Percentiles rank a stretch among this genome's conserved stretches.
Conservation (phyloP, 768 basidiomycete genomes). For the Phaffia australis region DNA sequence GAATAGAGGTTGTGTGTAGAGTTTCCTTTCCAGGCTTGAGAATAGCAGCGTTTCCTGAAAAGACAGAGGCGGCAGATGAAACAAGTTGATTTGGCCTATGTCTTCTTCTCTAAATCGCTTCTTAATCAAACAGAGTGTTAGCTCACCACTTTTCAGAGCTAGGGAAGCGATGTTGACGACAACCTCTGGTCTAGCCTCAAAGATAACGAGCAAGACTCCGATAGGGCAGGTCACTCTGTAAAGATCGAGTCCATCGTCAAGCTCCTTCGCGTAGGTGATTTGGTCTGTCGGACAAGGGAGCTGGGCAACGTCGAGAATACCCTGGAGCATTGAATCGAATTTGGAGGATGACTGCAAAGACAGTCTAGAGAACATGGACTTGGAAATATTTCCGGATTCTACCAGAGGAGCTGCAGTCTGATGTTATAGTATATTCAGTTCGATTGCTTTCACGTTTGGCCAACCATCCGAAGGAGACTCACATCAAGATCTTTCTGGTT, state of each 20-base stretch:
- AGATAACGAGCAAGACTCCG: slow-evolving; percentile 89
- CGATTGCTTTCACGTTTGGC: neutral
- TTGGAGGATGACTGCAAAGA: slow-evolving; percentile 58
- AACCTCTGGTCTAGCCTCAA: slow-evolving; percentile 93
- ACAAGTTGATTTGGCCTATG: neutral
- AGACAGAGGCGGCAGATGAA: neutral
- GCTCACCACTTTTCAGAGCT: slow-evolving; percentile 84
- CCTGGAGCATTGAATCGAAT: slow-evolving; percentile 88
- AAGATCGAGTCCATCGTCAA: slow-evolving; percentile 77
- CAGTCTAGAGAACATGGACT: slow-evolving; percentile 70
- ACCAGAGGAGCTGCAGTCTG: slow-evolving; percentile 71
- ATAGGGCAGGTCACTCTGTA: slow-evolving; percentile 94
- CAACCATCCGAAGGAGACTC: slow-evolving; percentile 20
- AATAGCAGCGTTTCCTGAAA: slow-evolving; percentile 84
- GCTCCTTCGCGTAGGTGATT: slow-evolving; percentile 76
- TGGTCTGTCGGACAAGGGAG: slow-evolving; percentile 78
- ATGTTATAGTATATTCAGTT: neutral
- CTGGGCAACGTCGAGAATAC: slow-evolving; percentile 70
- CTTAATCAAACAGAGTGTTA: slow-evolving; percentile 29
- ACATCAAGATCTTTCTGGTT: slow-evolving; percentile 75
- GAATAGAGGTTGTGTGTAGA: slow-evolving; percentile 58
- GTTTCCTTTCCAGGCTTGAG: slow-evolving; percentile 98
- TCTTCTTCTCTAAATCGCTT: neutral
- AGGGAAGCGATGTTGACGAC: slow-evolving; percentile 93
- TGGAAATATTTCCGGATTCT: slow-evolving; percentile 69